phyloP scores from a whole-genome alignment of 352 stramenopile genomes.

The Phytophthora fragariae region DNA sequence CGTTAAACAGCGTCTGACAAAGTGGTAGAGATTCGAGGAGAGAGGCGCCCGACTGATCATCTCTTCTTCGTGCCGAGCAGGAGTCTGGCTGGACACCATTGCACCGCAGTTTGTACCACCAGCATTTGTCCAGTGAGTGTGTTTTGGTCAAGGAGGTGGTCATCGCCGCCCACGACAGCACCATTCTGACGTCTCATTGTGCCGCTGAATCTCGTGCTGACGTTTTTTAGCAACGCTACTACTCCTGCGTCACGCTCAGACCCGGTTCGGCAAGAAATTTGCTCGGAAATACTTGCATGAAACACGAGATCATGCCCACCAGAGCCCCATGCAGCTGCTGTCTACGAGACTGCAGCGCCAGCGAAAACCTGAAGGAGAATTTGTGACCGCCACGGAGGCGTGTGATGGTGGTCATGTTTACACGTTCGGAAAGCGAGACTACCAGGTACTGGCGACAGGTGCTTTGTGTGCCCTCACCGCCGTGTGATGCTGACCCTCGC shows the following conservation, averaged over 20 bases:
- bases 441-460: slow-evolving; percentile 54
- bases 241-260: slow-evolving; percentile 67
- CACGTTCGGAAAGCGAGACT: slow-evolving; percentile 88
- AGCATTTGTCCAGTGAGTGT: slow-evolving; percentile 71
- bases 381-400: slow-evolving; percentile 13
- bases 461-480: not conserved
- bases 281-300: slow-evolving; percentile 62
- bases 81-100: slow-evolving; percentile 86
- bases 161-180: not conserved
- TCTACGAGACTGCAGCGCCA: slow-evolving; percentile 32
- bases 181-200: slow-evolving; percentile 24
- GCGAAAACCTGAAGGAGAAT: slow-evolving; percentile 10
- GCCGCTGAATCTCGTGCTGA: not conserved
- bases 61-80: slow-evolving; percentile 39
- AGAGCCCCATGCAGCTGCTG: slow-evolving; percentile 77
- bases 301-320: slow-evolving; percentile 54
- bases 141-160: not conserved
- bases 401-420: slow-evolving; percentile 63
- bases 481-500: slow-evolving; percentile 7
- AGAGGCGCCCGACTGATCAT: slow-evolving; percentile 10
- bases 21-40: not conserved
- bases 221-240: slow-evolving; percentile 61
- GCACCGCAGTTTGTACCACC: slow-evolving; percentile 76
- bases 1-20: slow-evolving; percentile 22
- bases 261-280: slow-evolving; percentile 57